These are phyloP conservation scores for Cucumis cinereus DNA, from an alignment of 306 rosid genomes.

Conservation along the genomic window DNA sequence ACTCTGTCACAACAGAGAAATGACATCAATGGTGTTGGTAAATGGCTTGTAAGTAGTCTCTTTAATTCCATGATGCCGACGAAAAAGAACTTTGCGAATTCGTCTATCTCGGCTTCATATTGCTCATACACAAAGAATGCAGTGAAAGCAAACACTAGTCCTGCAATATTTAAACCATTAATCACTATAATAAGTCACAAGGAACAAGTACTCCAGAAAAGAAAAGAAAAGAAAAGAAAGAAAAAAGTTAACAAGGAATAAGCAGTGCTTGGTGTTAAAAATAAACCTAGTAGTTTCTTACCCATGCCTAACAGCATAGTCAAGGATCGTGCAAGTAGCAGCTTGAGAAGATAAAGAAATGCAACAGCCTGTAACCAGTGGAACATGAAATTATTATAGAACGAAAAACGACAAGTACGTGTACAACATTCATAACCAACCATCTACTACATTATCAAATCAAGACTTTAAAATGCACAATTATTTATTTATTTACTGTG, in stretches of 20 bases:
- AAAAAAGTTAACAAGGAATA: background rate
- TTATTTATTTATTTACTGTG: too few relatives aligned
- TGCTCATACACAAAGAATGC: conserved; percentile 74
- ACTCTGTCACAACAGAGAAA: conserved; percentile 11
- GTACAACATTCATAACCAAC: background rate
- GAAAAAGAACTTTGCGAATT: conserved; percentile 20
- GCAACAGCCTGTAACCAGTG: conserved; percentile 34
- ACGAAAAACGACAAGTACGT: background rate
- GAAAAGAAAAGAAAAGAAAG: too few relatives aligned
- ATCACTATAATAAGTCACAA: background rate
- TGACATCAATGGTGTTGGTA: conserved; percentile 25
- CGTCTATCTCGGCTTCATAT: conserved; percentile 60
- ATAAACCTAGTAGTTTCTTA: conserved; percentile 21
- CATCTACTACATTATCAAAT: background rate
- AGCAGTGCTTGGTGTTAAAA: background rate
- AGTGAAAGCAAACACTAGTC: conserved; percentile 50
- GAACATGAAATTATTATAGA: background rate
- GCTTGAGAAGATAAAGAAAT: conserved; percentile 44
- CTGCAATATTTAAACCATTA: conserved; percentile 23
- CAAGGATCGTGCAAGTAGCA: conserved; percentile 25
- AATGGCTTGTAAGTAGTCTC: conserved; percentile 20
- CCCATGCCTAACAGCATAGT: conserved; percentile 43
- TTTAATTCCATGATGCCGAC: conserved; percentile 14
- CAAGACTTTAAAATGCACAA: too few relatives aligned
- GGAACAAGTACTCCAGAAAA: too few relatives aligned